phyloP scores from a whole-genome alignment of 768 basidiomycete species.

The Kwoniella dejecticola region DNA sequence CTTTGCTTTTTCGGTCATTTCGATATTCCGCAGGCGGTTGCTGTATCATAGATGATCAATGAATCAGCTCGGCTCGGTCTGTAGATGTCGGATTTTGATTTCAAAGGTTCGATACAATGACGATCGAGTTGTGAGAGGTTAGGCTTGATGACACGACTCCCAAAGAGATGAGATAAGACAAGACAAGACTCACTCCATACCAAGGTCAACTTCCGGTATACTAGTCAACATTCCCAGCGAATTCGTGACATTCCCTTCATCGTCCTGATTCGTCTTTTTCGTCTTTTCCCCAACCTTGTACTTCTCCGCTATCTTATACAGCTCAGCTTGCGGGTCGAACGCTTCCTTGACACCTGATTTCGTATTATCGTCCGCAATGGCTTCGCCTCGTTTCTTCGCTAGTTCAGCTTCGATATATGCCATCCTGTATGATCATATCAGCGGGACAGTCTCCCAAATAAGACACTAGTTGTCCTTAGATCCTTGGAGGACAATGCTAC shows the following conservation, averaged over 20 bases:
- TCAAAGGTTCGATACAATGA: no score
- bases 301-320: conserved; percentile 69
- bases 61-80: no score
- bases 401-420: conserved; percentile 95
- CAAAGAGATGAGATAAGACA: no score
- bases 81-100: no score
- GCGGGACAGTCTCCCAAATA: no score
- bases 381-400: conserved; percentile 66
- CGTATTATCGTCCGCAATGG: conserved; percentile 59
- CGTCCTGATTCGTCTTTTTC: conserved; percentile 58
- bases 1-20: conserved; percentile 96
- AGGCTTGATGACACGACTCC: no score
- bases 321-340: conserved; percentile 73
- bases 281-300: conserved; percentile 55
- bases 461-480: no score
- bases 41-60: conserved; percentile 57
- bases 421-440: conserved; percentile 66
- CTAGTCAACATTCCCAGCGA: conserved; percentile 94
- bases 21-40: conserved; percentile 87
- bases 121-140: no score
- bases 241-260: conserved; percentile 91
- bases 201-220: conserved; percentile 96
- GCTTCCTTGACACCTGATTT: conserved; percentile 53
- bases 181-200: conserved; percentile 80
- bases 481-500: no score